Evolutionary conservation across 306 rosid genomes (phyloP).

Genomic region (Trifolium fragiferum): DNA sequence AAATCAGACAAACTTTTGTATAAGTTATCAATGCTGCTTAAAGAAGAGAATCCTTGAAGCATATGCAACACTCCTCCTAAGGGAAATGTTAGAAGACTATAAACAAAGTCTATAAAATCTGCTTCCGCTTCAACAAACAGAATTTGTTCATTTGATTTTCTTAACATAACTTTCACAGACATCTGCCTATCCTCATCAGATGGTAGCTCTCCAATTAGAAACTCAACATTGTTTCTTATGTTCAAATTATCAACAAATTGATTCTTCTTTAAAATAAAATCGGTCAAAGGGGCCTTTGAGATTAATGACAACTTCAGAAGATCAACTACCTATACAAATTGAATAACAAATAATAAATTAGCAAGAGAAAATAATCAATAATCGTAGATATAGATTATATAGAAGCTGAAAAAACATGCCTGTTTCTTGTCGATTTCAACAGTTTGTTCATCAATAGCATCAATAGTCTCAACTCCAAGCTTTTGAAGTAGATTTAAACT

Average conservation of each 20-base stretch:
- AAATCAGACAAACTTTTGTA: not conserved
- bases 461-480: not conserved
- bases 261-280: slow-evolving; percentile 9
- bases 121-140: not conserved
- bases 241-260: not conserved
- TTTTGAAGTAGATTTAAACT: not conserved
- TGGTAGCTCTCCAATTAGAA: not conserved
- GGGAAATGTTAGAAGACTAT: slow-evolving; percentile 25
- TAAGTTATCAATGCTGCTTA: slow-evolving; percentile 14
- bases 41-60: not conserved
- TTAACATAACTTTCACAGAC: not conserved
- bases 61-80: slow-evolving; percentile 23
- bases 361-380: not conserved
- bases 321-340: slow-evolving; percentile 30
- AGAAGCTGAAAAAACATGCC: not conserved
- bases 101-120: slow-evolving; percentile 14
- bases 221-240: not conserved
- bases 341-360: not conserved
- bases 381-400: not conserved
- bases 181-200: not conserved
- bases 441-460: slow-evolving; percentile 1
- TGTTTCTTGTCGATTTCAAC: slow-evolving; percentile 19
- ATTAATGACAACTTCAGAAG: slow-evolving; percentile 28
- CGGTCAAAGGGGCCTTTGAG: slow-evolving; percentile 21
- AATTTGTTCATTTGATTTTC: slow-evolving; percentile 16